Base-by-base conservation (phyloP, 2,329 filamentous ascomycete species). In the Xylaria sp. region DNA sequence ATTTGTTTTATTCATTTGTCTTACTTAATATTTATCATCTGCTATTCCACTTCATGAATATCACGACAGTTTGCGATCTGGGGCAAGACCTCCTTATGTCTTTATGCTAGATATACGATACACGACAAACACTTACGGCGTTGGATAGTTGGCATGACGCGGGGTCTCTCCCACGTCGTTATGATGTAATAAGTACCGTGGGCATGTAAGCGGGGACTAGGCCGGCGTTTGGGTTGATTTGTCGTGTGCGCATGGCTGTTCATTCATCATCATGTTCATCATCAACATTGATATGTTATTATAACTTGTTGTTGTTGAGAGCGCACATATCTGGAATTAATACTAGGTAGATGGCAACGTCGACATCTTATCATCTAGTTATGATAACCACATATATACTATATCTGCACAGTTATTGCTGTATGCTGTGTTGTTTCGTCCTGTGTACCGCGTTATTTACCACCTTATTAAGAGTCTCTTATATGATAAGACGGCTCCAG, bases 101-200 rank as follows among this genome's bases (percentile, higher is more conserved):
- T 13, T 64, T 18, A 64, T 64, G 52, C 28, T 68, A 18, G 32
- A 62, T 66, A 56, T 46, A 56, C 23, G 64, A 41, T 63, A 54
- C 46, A 46, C 44, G 7, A 54, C 13, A 15, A 39, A 32, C 5
- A 37, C 1, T 20, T 39, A 44, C 13, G 60, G 65, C 58, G 65
- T 57, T 63, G 52, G 58, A 32, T 37, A 46, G 15, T 46, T 46
- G 15, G 28, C 28, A 48, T 60, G 13, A 20, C n/a, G 34, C 18
- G 25, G 41, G 28, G 41, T 46, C 41, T 46, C 39, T 28, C 13
- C 39, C 10, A 25, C 10, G 41, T 39, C 23, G 23, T 28, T 52
- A 34, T 44, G 52, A 48, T 62, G 28, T 64, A 60, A 66, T 62
- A 46, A 50, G 32, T 62, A 63, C 61, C 66, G 28, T 34, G 55